Conservation (phyloP, 2,329 filamentous ascomycete species). For the Rhexocercosporidium sp. region DNA sequence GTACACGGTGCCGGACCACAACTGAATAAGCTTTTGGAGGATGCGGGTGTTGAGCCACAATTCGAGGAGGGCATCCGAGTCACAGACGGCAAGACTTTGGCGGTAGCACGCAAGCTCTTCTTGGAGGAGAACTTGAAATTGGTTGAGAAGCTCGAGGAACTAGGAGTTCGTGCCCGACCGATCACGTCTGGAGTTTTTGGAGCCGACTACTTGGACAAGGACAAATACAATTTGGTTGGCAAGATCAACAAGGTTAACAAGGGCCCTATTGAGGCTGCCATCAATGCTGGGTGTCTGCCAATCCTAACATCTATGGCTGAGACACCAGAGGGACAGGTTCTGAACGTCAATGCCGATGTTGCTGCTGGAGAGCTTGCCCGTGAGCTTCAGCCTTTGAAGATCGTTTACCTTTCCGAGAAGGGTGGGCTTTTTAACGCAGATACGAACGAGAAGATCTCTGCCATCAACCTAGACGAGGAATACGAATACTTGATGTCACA, state of each 20-base stretch:
- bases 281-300: conserved; percentile 88
- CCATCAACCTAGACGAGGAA: conserved; percentile 97
- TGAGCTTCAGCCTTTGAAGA: conserved; percentile 90
- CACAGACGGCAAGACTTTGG: conserved; percentile 93
- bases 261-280: conserved; percentile 86
- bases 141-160: conserved; percentile 85
- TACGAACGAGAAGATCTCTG: conserved; percentile 92
- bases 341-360: conserved; percentile 98
- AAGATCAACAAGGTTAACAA: conserved; percentile 95
- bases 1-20: conserved; percentile 96
- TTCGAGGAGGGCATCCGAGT: conserved; percentile 97
- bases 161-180: conserved; percentile 87
- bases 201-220: conserved; percentile 94
- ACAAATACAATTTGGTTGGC: conserved; percentile 94
- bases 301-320: conserved; percentile 97
- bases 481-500: conserved; percentile 92
- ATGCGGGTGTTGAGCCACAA: conserved; percentile 89
- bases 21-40: conserved; percentile 88
- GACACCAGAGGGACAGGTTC: conserved; percentile 84
- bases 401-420: conserved; percentile 98
- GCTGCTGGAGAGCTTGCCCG: conserved; percentile 92
- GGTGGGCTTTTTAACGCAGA: conserved; percentile 94
- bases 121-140: conserved; percentile 94
- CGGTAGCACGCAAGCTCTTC: conserved; percentile 89
- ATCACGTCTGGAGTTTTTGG: conserved; percentile 89